These are phyloP conservation scores for Trichophyton equinum DNA, from an alignment of 2,329 filamentous ascomycete genomes.

Conservation along the genomic window DNA sequence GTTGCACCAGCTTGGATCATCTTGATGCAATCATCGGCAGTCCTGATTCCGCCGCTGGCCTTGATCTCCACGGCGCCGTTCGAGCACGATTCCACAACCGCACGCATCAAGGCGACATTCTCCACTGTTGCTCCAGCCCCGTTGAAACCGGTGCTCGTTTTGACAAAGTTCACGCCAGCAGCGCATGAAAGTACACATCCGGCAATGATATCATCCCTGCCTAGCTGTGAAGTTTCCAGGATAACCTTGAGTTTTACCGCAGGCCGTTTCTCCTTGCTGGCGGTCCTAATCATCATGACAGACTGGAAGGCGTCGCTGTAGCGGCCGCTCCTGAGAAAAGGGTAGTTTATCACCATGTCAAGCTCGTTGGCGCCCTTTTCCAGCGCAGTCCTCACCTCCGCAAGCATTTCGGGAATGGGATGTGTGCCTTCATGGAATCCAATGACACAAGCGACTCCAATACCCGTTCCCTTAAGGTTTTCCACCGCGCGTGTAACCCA, in stretches of 20 bases:
- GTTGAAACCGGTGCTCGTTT: slow-evolving; percentile 49
- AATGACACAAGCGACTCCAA: slow-evolving; percentile 46
- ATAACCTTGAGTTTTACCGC: slow-evolving; percentile 44
- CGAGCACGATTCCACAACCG: slow-evolving; percentile 35
- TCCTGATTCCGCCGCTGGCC: slow-evolving; percentile 46
- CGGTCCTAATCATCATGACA: slow-evolving; percentile 39
- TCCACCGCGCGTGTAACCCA: slow-evolving; percentile 40
- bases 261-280: slow-evolving; percentile 12
- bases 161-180: slow-evolving; percentile 46
- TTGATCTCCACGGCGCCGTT: slow-evolving; percentile 38
- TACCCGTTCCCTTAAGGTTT: slow-evolving; percentile 35
- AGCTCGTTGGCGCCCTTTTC: slow-evolving; percentile 42
- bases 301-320: slow-evolving; percentile 43
- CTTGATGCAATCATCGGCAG: slow-evolving; percentile 37
- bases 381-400: slow-evolving; percentile 40
- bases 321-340: slow-evolving; percentile 32
- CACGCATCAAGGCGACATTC: slow-evolving; percentile 43
- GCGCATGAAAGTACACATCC: slow-evolving; percentile 40
- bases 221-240: slow-evolving; percentile 45
- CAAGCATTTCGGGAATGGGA: slow-evolving; percentile 38
- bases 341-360: slow-evolving; percentile 48
- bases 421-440: slow-evolving; percentile 50
- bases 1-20: slow-evolving; percentile 47
- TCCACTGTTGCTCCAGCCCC: slow-evolving; percentile 42
- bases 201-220: slow-evolving; percentile 39